phyloP scores from a whole-genome alignment of 2,329 filamentous ascomycete species.

The Aureobasidium sp. region DNA sequence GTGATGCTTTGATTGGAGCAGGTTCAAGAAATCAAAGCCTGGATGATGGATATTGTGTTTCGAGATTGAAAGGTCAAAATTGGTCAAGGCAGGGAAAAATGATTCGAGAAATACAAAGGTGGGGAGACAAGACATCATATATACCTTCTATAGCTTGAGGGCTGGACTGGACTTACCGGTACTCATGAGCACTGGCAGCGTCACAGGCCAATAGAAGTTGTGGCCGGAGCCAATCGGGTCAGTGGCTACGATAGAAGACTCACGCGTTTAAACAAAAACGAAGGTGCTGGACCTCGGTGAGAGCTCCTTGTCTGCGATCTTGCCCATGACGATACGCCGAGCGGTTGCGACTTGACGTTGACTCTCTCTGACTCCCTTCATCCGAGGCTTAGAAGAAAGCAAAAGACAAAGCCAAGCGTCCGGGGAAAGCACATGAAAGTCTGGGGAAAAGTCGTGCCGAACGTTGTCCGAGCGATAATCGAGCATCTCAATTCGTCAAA shows the following conservation, averaged over 20 bases:
- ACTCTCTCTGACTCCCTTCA: conserved; percentile 15
- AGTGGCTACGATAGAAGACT: conserved; percentile 1
- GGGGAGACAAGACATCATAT: conserved; percentile 12
- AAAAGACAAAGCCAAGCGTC: conserved; percentile 1
- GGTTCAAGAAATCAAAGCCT: no score
- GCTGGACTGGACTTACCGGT: conserved; percentile 11
- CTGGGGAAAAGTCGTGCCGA: background rate
- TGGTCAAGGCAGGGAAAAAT: background rate
- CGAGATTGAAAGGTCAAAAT: background rate
- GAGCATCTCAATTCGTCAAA: background rate
- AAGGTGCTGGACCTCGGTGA: background rate
- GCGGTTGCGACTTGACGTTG: conserved; percentile 8
- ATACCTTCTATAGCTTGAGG: background rate
- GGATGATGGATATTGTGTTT: no score
- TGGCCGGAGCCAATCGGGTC: conserved; percentile 11
- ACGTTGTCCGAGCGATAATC: conserved; percentile 4
- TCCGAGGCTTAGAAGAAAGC: conserved; percentile 11
- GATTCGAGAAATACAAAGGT: background rate
- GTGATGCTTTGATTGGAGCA: background rate
- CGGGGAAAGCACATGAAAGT: conserved; percentile 12
- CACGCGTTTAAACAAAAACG: background rate
- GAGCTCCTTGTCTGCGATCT: background rate
- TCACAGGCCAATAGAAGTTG: background rate
- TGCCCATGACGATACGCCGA: conserved; percentile 6
- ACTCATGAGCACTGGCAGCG: conserved; percentile 5